phyloP scores from a whole-genome alignment of 352 stramenopile genomes.

The Pythium plurisporium region DNA sequence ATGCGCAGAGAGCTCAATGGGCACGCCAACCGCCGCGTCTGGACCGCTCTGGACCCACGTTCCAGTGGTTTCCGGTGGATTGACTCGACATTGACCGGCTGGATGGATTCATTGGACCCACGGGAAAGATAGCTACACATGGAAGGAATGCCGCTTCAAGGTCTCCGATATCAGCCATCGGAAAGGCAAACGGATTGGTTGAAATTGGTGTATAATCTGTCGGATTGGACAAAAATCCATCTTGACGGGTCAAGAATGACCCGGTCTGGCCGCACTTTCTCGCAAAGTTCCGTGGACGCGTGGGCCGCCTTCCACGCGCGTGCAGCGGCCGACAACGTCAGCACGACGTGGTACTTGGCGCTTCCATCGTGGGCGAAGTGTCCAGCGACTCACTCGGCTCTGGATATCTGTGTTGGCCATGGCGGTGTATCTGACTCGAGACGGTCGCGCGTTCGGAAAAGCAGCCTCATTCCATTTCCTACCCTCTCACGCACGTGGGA shows the following conservation, averaged over 20 bases:
- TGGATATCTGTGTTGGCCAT: not conserved
- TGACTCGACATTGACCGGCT: too few relatives aligned
- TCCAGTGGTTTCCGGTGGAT: constrained; percentile 4
- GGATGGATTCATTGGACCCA: too few relatives aligned
- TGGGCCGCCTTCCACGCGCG: not conserved
- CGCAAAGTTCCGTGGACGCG: not conserved
- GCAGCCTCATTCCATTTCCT: constrained; percentile 20
- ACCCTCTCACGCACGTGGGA: constrained; percentile 19
- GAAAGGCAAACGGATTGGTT: not conserved
- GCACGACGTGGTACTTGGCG: not conserved
- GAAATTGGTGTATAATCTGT: not conserved
- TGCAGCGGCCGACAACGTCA: not conserved
- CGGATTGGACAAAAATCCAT: too few relatives aligned
- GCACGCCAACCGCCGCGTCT: not conserved
- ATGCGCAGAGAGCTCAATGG: not conserved
- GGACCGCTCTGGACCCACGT: not conserved
- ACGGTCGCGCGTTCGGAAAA: too few relatives aligned
- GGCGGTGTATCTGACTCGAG: not conserved
- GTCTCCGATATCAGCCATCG: not conserved
- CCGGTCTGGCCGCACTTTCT: not conserved
- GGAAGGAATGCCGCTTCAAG: not conserved
- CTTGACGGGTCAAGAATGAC: not conserved
- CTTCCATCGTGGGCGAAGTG: not conserved
- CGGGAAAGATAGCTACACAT: not conserved
- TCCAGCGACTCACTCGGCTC: not conserved